Evolutionary conservation across 768 basidiomycete species (phyloP).

Genomic region (Boletus eberwhitei): DNA sequence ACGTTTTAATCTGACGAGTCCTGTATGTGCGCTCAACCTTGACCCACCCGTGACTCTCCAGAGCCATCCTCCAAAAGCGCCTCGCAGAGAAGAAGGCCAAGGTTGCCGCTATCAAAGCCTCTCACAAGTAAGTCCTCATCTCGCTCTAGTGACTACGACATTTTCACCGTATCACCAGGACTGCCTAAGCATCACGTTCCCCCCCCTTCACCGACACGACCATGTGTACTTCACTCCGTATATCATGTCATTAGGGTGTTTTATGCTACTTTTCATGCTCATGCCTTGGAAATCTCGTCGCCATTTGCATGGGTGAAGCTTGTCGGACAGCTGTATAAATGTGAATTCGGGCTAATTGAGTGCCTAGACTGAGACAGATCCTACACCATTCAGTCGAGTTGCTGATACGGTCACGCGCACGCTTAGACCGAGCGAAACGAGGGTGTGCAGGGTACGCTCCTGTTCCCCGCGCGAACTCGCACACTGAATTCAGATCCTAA

Average conservation of each 20-base stretch:
- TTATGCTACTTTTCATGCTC: constrained; percentile 18
- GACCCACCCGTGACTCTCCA: constrained; percentile 19
- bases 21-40: neutral
- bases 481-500: too few species aligned
- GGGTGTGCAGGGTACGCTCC: too few species aligned
- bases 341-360: neutral
- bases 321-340: neutral
- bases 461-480: too few species aligned
- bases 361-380: neutral
- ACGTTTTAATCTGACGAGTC: constrained; percentile 21
- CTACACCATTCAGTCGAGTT: too few species aligned
- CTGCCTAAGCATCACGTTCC: constrained; percentile 14
- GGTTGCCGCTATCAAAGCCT: constrained; percentile 82
- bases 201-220: constrained; percentile 1
- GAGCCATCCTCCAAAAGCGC: constrained; percentile 79
- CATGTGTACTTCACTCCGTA: constrained; percentile 16
- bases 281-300: neutral
- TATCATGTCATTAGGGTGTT: constrained; percentile 25
- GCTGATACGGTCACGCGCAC: too few species aligned
- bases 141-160: too few species aligned
- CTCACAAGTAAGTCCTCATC: constrained; percentile 56
- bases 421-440: too few species aligned
- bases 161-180: constrained; percentile 9
- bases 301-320: neutral
- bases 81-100: constrained; percentile 92